Base-by-base conservation (phyloP, 1,139 yeast genomes). In the Candida labiduridarum region DNA sequence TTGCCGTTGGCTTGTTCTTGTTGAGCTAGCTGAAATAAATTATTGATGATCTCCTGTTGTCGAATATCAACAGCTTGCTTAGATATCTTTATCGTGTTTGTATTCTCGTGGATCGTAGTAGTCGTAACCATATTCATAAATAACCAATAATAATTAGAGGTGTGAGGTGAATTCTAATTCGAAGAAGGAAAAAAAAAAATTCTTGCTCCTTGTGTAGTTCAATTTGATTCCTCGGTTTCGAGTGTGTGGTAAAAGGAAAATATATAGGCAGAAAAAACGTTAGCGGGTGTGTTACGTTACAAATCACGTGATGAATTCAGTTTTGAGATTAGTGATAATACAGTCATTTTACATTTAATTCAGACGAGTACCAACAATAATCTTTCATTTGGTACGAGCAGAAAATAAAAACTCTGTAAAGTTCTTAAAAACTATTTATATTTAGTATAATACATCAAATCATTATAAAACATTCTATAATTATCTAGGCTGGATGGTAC, bases 401-500 rank as follows among this genome's bases (percentile, higher is more conserved):
- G n/a, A n/a, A n/a, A n/a, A n/a, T n/a, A n/a, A n/a, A n/a, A n/a
- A n/a, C n/a, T n/a, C n/a, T n/a, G n/a, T n/a, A 19, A 19, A 19
- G 22, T 19, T 19, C 22, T 3, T 19, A 19, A 19, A 19, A 19
- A 19, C 22, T 30, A 30, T 30, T 8, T 30, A 30, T 11, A 30
- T 30, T 6, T 16, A 7, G 15, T 14, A 34, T 14, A 34, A 34
- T 16, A 15, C 22, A 38, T 19, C 12, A 11, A 19, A 19, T 19
- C 29, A 38, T 22, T 22, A 38, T 7, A 38, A 22, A n/a, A 38
- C 27, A 22, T 38, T 11, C n/a, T 38, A n/a, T 19, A n/a, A 11
- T 29, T 27, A 40, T 54, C 79, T 61, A 7, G 80, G 78, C 50
- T 76, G 80, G 45, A 82, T 76, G 52, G 71, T 64, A 59, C 87